phyloP scores from a whole-genome alignment of 176 grass and related monocot species.

The Microstegium vimineum region DNA sequence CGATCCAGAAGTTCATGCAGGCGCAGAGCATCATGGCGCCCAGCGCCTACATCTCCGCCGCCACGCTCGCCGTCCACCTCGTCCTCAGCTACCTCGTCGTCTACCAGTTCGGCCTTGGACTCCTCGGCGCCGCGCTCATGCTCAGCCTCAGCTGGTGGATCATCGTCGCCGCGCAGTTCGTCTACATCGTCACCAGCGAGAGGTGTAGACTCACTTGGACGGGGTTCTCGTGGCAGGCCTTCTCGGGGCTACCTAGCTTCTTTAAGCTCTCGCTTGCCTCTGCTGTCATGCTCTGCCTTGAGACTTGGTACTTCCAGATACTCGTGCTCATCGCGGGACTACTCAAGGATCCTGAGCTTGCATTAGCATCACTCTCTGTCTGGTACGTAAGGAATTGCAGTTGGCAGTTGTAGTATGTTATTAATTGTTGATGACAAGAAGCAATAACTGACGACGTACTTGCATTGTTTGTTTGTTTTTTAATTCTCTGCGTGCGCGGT shows the following conservation, averaged over 20 bases:
- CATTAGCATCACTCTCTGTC: slow-evolving; percentile 51
- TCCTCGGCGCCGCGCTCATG: neutral
- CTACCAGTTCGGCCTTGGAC: neutral
- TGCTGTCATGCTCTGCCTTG: slow-evolving; percentile 78
- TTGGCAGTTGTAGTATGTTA: too few species aligned
- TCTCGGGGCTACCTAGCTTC: slow-evolving; percentile 41
- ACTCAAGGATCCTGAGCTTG: slow-evolving; percentile 19
- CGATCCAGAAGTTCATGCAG: slow-evolving; percentile 86
- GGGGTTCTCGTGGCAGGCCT: slow-evolving; percentile 46
- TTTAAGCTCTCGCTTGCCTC: slow-evolving; percentile 54
- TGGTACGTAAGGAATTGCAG: slow-evolving; percentile 47
- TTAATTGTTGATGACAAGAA: neutral
- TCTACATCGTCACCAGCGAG: slow-evolving; percentile 48
- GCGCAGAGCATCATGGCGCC: slow-evolving; percentile 83
- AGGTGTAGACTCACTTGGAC: slow-evolving; percentile 51
- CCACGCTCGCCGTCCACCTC: slow-evolving; percentile 29
- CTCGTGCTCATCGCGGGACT: slow-evolving; percentile 11
- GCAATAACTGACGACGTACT: neutral
- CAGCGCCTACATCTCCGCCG: slow-evolving; percentile 62
- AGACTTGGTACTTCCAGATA: slow-evolving; percentile 52
- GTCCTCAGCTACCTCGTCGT: neutral
- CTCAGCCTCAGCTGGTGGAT: slow-evolving; percentile 76
- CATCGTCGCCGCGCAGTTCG: slow-evolving; percentile 49
- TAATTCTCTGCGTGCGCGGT: too few species aligned
- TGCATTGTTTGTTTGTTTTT: neutral